Percentiles rank a stretch among this genome's conserved stretches.
These are phyloP conservation scores for Verticillium klebahnii DNA, from an alignment of 2,329 filamentous ascomycete species.

Conservation along the genomic window DNA sequence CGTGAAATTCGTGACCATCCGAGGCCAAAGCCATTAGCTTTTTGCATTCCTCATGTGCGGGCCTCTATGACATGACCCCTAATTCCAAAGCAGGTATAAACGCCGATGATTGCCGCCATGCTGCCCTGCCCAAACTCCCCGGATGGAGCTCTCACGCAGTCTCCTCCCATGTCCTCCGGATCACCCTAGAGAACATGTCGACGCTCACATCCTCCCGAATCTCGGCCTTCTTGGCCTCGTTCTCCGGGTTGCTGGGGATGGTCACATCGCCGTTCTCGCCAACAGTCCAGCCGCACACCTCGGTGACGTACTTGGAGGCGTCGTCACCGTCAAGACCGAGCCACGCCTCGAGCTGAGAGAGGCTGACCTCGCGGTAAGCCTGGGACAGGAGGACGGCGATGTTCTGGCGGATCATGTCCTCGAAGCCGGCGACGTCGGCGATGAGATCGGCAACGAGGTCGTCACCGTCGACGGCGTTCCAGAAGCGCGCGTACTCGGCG, in stretches of 20 bases:
- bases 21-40: background rate
- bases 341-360: constrained; percentile 68
- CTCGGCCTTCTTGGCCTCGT: constrained; percentile 93
- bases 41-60: constrained; percentile 5
- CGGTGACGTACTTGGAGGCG: constrained; percentile 73
- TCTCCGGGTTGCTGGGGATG: constrained; percentile 91
- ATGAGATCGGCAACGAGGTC: constrained; percentile 94
- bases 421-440: constrained; percentile 90
- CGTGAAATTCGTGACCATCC: background rate
- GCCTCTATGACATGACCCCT: constrained; percentile 9
- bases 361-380: constrained; percentile 68
- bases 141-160: constrained; percentile 44
- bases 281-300: constrained; percentile 83
- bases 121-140: constrained; percentile 11
- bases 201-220: constrained; percentile 94
- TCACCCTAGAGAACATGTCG: constrained; percentile 76
- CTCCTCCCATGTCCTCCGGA: constrained; percentile 84
- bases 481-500: constrained; percentile 89
- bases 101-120: constrained; percentile 16
- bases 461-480: constrained; percentile 86
- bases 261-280: constrained; percentile 62
- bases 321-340: constrained; percentile 65
- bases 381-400: constrained; percentile 86
- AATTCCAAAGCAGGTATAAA: constrained; percentile 15
- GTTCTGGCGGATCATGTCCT: constrained; percentile 85